These are phyloP conservation scores for Alternaria dauci DNA, from an alignment of 2,329 filamentous ascomycete genomes.

Conservation along the genomic window DNA sequence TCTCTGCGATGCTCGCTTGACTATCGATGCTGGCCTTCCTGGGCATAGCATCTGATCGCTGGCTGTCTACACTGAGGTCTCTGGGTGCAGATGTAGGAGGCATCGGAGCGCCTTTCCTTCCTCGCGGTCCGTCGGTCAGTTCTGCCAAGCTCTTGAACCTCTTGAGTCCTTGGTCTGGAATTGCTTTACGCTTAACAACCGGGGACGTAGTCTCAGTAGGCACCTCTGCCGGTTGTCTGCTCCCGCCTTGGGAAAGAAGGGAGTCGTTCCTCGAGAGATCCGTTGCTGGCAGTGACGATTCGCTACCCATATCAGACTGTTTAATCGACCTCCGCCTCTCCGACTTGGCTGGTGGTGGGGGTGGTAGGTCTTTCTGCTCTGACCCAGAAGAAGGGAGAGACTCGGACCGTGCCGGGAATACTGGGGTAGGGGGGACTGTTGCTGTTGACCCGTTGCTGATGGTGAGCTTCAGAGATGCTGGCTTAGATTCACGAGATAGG, in stretches of 20 bases:
- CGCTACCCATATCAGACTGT: slow-evolving; percentile 31
- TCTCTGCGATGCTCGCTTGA: not conserved
- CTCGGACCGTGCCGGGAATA: slow-evolving; percentile 18
- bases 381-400: slow-evolving; percentile 19
- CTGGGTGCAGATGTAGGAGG: slow-evolving; percentile 34
- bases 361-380: slow-evolving; percentile 42
- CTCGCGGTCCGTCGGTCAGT: slow-evolving; percentile 39
- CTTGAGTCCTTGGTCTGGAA: slow-evolving; percentile 29
- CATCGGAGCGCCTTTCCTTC: slow-evolving; percentile 34
- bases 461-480: slow-evolving; percentile 44
- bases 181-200: slow-evolving; percentile 39
- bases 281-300: slow-evolving; percentile 30
- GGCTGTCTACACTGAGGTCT: slow-evolving; percentile 20
- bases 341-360: slow-evolving; percentile 48
- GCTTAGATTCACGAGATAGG: slow-evolving; percentile 47
- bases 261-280: slow-evolving; percentile 40
- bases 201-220: slow-evolving; percentile 15
- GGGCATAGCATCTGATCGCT: slow-evolving; percentile 7
- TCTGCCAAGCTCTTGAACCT: slow-evolving; percentile 44
- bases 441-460: slow-evolving; percentile 52
- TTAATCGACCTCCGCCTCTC: slow-evolving; percentile 28
- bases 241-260: slow-evolving; percentile 33
- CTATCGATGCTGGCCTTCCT: slow-evolving; percentile 8
- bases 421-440: slow-evolving; percentile 37
- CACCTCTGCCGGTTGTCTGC: not conserved